Percentiles rank a stretch among this genome's conserved stretches.
phyloP scores from a whole-genome alignment of 495 filamentous ascomycete species.

The Cudoniella acicularis region DNA sequence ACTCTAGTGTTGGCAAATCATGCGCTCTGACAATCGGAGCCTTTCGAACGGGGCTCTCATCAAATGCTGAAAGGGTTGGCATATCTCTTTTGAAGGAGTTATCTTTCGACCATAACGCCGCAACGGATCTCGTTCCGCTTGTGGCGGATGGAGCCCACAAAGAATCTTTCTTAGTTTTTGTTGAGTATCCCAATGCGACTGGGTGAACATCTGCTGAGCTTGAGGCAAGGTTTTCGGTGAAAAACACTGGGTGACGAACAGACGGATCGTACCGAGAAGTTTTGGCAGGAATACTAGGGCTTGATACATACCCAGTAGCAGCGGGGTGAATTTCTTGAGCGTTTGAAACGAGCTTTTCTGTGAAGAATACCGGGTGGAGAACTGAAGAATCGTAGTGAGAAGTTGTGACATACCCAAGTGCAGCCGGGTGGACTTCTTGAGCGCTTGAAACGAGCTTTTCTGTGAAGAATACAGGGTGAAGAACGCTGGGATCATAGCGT shows the following conservation, averaged over 20 bases:
- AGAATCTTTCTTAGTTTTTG: too few species aligned
- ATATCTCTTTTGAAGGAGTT: neutral
- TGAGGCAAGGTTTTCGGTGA: constrained; percentile 6
- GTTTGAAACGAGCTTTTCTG: neutral
- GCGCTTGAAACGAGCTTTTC: neutral
- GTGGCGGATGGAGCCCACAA: neutral
- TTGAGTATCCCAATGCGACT: constrained; percentile 13
- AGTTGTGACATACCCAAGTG: constrained; percentile 6
- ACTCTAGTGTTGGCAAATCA: neutral
- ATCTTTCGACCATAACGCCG: neutral
- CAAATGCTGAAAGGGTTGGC: neutral
- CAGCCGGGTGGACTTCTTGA: constrained; percentile 16
- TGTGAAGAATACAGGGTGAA: constrained; percentile 22
- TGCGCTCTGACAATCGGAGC: neutral
- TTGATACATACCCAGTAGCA: constrained; percentile 9
- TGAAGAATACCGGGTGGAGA: constrained; percentile 20
- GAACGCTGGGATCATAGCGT: neutral
- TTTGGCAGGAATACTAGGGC: too few species aligned
- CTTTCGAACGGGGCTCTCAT: neutral
- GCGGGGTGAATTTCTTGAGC: constrained; percentile 15
- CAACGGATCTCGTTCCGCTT: neutral
- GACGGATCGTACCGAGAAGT: too few species aligned
- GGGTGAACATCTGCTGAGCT: constrained; percentile 14
- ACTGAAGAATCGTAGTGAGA: too few species aligned
- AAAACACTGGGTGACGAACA: constrained; percentile 19